These are phyloP conservation scores for Suillus discolor DNA, from an alignment of 768 basidiomycete species.

Conservation along the genomic window DNA sequence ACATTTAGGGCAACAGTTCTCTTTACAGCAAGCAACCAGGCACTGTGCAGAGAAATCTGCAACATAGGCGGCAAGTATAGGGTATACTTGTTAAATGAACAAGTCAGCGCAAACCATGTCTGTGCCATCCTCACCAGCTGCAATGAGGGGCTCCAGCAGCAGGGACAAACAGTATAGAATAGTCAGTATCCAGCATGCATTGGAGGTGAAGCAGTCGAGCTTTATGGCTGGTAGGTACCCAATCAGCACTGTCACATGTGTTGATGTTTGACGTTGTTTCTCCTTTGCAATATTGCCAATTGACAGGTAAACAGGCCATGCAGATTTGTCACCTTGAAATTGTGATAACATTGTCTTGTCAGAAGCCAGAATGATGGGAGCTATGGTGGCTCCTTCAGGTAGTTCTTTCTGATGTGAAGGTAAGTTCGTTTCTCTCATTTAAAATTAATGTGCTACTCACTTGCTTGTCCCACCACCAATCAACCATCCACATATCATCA, in stretches of 20 bases:
- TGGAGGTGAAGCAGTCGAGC: slow-evolving; percentile 6
- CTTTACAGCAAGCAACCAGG: slow-evolving; percentile 16
- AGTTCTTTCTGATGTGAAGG: too few species aligned
- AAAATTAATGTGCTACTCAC: too few species aligned
- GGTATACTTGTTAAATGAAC: slow-evolving; percentile 15
- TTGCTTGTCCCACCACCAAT: too few species aligned
- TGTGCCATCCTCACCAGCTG: slow-evolving; percentile 19
- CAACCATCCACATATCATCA: too few species aligned
- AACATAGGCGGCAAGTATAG: slow-evolving; percentile 25
- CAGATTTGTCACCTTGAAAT: slow-evolving; percentile 36
- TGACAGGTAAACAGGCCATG: slow-evolving; percentile 29
- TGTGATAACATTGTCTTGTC: slow-evolving; percentile 26
- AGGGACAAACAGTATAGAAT: slow-evolving; percentile 24
- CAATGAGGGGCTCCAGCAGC: slow-evolving; percentile 19
- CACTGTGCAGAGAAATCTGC: slow-evolving; percentile 27
- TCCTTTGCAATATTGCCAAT: slow-evolving; percentile 26
- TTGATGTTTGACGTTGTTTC: slow-evolving; percentile 12
- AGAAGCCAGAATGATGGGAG: too few species aligned
- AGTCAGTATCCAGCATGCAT: slow-evolving; percentile 17
- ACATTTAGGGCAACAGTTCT: slow-evolving; percentile 14
- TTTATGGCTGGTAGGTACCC: slow-evolving; percentile 9
- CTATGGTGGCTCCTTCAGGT: too few species aligned
- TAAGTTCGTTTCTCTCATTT: too few species aligned
- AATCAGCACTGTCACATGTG: slow-evolving; percentile 12
- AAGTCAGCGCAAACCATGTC: slow-evolving; percentile 21